Conservation (phyloP, 2,329 filamentous ascomycete genomes). For the Neurospora sp. region DNA sequence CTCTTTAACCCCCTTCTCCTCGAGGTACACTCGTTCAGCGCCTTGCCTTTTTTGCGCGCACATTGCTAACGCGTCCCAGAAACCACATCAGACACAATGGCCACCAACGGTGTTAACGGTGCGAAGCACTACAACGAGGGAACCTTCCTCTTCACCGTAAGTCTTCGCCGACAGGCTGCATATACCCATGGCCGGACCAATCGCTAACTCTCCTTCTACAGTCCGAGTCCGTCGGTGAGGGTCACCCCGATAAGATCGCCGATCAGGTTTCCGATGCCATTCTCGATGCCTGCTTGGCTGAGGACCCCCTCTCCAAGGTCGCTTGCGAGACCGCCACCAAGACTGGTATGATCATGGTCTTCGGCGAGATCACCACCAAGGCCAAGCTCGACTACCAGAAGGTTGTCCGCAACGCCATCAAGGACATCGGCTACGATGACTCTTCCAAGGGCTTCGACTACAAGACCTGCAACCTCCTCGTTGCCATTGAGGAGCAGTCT, state of each 20-base stretch:
- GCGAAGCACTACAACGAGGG: conserved; percentile 48
- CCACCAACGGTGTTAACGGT: conserved; percentile 25
- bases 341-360: conserved; percentile 99
- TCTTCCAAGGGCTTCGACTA: conserved; percentile 98
- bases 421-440: conserved; percentile 97
- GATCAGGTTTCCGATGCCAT: conserved; percentile 98
- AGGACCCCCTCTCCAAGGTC: conserved; percentile 96
- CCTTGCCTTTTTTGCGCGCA: neutral
- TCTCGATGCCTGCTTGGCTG: conserved; percentile 90
- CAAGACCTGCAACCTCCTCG: conserved; percentile 98
- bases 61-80: neutral
- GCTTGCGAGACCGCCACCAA: conserved; percentile 99
- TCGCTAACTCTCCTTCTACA: conserved; percentile 22
- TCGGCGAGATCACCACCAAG: conserved; percentile 98
- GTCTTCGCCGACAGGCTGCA: conserved; percentile 12
- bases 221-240: conserved; percentile 84
- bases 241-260: conserved; percentile 93
- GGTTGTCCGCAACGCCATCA: conserved; percentile 86
- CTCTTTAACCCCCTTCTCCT: neutral
- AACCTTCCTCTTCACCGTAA: conserved; percentile 76
- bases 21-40: neutral
- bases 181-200: neutral
- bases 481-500: conserved; percentile 98
- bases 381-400: conserved; percentile 95
- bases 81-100: conserved; percentile 40